A percentile compares a stretch with the other conserved stretches of the same genome.
phyloP scores from a whole-genome alignment of 148 eudicot genomes.

The Cornus controversa region DNA sequence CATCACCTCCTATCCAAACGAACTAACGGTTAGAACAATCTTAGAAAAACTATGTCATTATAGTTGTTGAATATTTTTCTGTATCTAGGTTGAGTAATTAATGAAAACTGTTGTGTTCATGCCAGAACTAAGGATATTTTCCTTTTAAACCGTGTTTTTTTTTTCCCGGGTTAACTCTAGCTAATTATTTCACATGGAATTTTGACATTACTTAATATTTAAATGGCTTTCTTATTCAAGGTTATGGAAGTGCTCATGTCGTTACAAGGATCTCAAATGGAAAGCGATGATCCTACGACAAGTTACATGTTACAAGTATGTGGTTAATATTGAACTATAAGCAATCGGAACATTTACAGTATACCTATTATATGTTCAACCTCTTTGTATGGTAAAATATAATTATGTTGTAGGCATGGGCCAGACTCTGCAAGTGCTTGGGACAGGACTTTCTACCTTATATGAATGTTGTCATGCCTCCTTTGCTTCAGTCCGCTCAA shows the following conservation, averaged over 20 bases:
- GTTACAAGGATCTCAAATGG: slow-evolving; percentile 95
- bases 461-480: slow-evolving; percentile 96
- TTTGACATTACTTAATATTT: background rate
- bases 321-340: slow-evolving; percentile 1
- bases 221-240: slow-evolving; percentile 33
- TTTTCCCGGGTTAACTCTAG: background rate
- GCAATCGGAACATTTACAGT: background rate
- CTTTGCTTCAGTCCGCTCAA: slow-evolving; percentile 92
- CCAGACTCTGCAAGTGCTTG: slow-evolving; percentile 97
- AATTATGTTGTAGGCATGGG: slow-evolving; percentile 76
- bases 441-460: slow-evolving; percentile 99
- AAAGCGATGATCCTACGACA: slow-evolving; percentile 91
- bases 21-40: too few species aligned
- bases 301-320: slow-evolving; percentile 96
- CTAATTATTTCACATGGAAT: background rate
- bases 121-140: background rate
- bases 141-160: background rate
- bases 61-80: background rate
- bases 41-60: background rate
- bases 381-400: background rate
- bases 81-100: background rate
- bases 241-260: slow-evolving; percentile 99
- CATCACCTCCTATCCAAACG: too few species aligned
- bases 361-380: background rate
- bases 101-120: background rate